Conservation (phyloP, 2,329 filamentous ascomycete species). For the Sarocladium strictum region DNA sequence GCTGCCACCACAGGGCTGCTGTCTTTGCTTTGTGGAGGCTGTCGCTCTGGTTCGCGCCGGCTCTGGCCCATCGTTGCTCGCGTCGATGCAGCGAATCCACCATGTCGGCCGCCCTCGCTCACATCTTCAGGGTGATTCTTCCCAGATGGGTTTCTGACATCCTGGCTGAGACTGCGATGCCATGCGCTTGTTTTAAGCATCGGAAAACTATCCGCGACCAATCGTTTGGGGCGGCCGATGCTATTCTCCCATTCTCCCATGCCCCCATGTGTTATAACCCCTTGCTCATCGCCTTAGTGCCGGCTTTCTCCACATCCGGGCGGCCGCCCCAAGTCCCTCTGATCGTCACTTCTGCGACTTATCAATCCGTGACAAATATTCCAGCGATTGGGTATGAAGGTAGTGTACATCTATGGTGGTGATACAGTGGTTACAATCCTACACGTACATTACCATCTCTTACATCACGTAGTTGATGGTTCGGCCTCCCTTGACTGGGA, state of each 20-base stretch:
- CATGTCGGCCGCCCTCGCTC: background rate
- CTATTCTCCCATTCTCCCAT: too few species aligned
- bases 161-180: background rate
- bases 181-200: background rate
- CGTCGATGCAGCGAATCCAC: too few species aligned
- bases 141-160: too few species aligned
- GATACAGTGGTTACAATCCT: background rate
- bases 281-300: background rate
- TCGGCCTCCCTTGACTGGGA: slow-evolving; percentile 61
- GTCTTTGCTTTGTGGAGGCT: too few species aligned
- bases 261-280: too few species aligned
- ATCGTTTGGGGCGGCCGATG: too few species aligned
- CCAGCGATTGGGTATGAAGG: too few species aligned
- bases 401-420: background rate
- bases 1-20: too few species aligned
- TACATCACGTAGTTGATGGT: slow-evolving; percentile 69
- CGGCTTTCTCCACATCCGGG: background rate
- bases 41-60: too few species aligned
- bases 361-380: too few species aligned
- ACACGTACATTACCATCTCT: slow-evolving; percentile 10
- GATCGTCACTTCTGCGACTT: background rate
- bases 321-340: background rate
- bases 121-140: too few species aligned
- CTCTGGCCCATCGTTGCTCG: too few species aligned
- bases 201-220: background rate